Evolutionary conservation across 1,284 basidiomycete genomes (phyloP), one percentile per base, ranked within the genome.

Genomic region (Grifola frondosa): DNA sequence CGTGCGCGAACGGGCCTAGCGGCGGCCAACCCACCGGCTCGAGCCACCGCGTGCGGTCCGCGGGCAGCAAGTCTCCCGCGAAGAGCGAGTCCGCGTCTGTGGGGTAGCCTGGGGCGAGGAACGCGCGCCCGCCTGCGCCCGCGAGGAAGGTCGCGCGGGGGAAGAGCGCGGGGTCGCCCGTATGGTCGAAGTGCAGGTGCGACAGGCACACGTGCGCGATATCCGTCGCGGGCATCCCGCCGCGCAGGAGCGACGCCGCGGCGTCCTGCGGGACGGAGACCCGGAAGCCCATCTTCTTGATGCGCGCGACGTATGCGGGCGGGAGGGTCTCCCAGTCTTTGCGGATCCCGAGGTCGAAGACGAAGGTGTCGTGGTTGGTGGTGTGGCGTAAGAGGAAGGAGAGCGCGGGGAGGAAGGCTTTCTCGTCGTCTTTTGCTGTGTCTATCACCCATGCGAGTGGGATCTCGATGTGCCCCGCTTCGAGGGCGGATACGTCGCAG

Each of bases 301-400:
- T 33, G 29, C 37, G 19, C 17, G 42, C 43, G 30, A 43, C 29
- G 29, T 37, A 17, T 9, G 29, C 26, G 15, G 54, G 71, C 0
- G 75, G 69, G 31, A 68, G 67, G 6, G 58, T 66, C n/a, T 71
- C 58, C 56, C 66, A 60, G 55, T 80, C 73, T 28, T 67, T 67
- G 21, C 74, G 69, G 16, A 74, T 66, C 13, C 78, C 78, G 12
- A 81, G 67, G 51, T 81, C 79, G 46, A 81, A 79, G 11, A 80
- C 56, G 41, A 80, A 54, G 3, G 28, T 52, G 28, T 52, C 57
- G 3, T 61, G 57, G 16, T 60, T 67, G 13, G 50, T 50, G 12
- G 74, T 71, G 44, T 80, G 75, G 9, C 65, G 65, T 34, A 81
- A 59, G 37, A 71, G 67, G 59, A 80, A 81, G 3, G 69, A 63